Conservation (phyloP, 2,329 filamentous ascomycete species). For the Trichoderma brevicompactum region DNA sequence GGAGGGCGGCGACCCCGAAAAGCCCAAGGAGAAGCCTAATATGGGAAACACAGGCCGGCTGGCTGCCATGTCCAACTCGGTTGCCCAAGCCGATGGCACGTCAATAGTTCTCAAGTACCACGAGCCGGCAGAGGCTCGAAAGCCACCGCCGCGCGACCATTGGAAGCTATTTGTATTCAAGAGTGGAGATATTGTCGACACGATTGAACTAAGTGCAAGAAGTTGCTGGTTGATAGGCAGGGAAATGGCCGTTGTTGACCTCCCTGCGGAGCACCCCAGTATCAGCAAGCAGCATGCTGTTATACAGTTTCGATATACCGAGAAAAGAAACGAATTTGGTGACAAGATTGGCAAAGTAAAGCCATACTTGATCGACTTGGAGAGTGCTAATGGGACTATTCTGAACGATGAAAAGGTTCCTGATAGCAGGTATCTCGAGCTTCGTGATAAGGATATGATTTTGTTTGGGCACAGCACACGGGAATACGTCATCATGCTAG, state of each 20-base stretch:
- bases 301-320: conserved; percentile 86
- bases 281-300: conserved; percentile 95
- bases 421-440: conserved; percentile 78
- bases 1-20: conserved; percentile 49
- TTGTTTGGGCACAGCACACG: conserved; percentile 85
- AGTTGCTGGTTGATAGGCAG: conserved; percentile 92
- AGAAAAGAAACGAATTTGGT: conserved; percentile 83
- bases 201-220: conserved; percentile 72
- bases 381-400: conserved; percentile 87
- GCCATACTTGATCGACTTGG: conserved; percentile 91
- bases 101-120: conserved; percentile 90
- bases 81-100: conserved; percentile 72
- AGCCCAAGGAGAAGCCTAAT: conserved; percentile 86
- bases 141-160: conserved; percentile 74
- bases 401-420: conserved; percentile 78
- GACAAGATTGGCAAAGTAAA: conserved; percentile 78
- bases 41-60: conserved; percentile 79
- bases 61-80: conserved; percentile 82
- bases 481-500: conserved; percentile 95
- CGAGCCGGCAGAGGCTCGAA: conserved; percentile 90
- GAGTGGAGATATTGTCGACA: conserved; percentile 76
- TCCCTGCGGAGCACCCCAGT: conserved; percentile 86
- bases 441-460: conserved; percentile 86
- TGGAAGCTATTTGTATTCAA: conserved; percentile 98
- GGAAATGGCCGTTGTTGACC: conserved; percentile 78